A percentile compares a stretch with the other conserved stretches of the same genome.
Conservation (phyloP, 2,329 filamentous ascomycete species). For the Talaromyces sp. region DNA sequence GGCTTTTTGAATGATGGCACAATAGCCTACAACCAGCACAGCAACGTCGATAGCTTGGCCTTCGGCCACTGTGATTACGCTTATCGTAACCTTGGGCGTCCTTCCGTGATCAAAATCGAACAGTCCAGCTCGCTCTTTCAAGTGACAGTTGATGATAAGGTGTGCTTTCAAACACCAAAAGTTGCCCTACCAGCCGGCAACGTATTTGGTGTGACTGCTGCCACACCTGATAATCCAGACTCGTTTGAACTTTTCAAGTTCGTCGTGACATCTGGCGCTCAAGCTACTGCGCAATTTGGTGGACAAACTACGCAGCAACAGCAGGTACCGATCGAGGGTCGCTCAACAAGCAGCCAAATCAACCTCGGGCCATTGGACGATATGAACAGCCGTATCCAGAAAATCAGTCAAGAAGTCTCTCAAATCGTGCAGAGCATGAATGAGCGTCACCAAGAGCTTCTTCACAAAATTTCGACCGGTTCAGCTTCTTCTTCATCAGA, state of each 20-base stretch:
- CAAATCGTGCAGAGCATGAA: constrained; percentile 49
- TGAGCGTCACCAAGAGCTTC: constrained; percentile 50
- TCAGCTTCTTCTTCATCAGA: constrained; percentile 1
- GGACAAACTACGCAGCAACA: constrained; percentile 25
- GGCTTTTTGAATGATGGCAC: constrained; percentile 92
- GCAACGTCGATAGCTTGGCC: constrained; percentile 74
- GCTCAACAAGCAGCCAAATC: constrained; percentile 35
- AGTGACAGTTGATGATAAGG: constrained; percentile 71
- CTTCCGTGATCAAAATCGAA: constrained; percentile 74
- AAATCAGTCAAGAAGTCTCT: constrained; percentile 55
- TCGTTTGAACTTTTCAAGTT: constrained; percentile 93
- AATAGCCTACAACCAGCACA: constrained; percentile 69
- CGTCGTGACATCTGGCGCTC: constrained; percentile 47
- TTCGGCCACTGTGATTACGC: constrained; percentile 89
- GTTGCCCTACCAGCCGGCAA: constrained; percentile 75
- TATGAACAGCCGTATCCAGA: constrained; percentile 72
- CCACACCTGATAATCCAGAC: constrained; percentile 85
- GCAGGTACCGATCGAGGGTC: constrained; percentile 26
- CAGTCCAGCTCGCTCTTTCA: constrained; percentile 60
- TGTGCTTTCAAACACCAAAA: constrained; percentile 77
- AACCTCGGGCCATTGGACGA: constrained; percentile 68
- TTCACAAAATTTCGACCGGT: constrained; percentile 29
- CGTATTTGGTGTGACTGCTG: constrained; percentile 79
- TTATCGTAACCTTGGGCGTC: constrained; percentile 86
- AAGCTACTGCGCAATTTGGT: constrained; percentile 32